phyloP scores from a whole-genome alignment of 345 rosid genomes.

The Ricinus communis region DNA sequence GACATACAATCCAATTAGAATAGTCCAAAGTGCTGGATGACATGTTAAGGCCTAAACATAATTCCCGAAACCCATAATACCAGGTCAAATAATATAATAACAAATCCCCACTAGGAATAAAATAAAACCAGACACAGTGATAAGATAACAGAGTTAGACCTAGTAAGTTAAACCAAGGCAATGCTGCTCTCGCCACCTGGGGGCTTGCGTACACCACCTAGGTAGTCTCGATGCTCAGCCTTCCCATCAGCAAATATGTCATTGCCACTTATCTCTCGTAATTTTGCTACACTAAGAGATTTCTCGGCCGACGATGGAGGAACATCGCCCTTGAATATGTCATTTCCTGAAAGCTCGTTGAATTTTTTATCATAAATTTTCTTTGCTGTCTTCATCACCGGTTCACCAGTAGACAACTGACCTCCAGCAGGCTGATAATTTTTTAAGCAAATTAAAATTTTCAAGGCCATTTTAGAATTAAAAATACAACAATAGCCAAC shows the following conservation, averaged over 20 bases:
- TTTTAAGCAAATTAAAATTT: constrained; percentile 9
- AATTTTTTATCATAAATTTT: constrained; percentile 76
- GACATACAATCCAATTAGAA: constrained; percentile 44
- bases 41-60: constrained; percentile 40
- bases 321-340: constrained; percentile 74
- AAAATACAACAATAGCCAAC: background rate
- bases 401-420: constrained; percentile 39
- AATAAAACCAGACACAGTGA: constrained; percentile 31
- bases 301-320: constrained; percentile 60
- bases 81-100: constrained; percentile 46
- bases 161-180: constrained; percentile 64
- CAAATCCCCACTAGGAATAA: constrained; percentile 36
- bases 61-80: constrained; percentile 40
- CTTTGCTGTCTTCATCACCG: constrained; percentile 72
- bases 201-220: constrained; percentile 96
- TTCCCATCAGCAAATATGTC: constrained; percentile 90
- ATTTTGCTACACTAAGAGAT: constrained; percentile 65
- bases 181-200: constrained; percentile 98
- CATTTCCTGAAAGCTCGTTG: constrained; percentile 78
- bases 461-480: no score
- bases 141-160: constrained; percentile 38
- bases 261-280: constrained; percentile 78
- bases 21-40: constrained; percentile 31
- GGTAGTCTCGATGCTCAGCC: constrained; percentile 79
- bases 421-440: constrained; percentile 49